Base-by-base conservation (phyloP, 108 stramenopile species). In the Cyclostephanos tholiformis region DNA sequence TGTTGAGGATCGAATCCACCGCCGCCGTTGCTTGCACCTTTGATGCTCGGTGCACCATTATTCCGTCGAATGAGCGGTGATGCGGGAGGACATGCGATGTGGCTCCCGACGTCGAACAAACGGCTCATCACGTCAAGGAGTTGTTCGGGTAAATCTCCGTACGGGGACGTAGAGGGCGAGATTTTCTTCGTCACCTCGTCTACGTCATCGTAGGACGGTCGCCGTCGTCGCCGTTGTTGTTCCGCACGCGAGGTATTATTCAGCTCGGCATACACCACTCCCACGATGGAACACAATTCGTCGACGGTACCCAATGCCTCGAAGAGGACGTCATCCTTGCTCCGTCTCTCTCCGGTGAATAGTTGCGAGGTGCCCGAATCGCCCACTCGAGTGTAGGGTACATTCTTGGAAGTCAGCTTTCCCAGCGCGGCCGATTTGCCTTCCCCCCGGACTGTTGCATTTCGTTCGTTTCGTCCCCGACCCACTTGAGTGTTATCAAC, bases 281-380 rank as follows among this genome's bases (percentile, higher is more conserved):
- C 94, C 2, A 90, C 89, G 29, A 88, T 62, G 43, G 84, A 82
- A 69, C 91, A 95, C 30, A 95, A 58, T 77, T 95, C 94, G 83
- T 95, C 94, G 2, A 92, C 90, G 4, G 89, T 88, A 12, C 94
- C 94, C 82, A 95, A 77, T 38, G 91, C 85, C 57, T 92, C 94
- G 75, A 95, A 92, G 16, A 86, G 65, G 29, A 46, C 51, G 72
- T 92, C 91, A 58, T 81, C 79, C 70, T 95, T 95, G 50, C 70
- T 81, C 36, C 91, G 86, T 35, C 91, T 80, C 69, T 91, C 94
- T 29, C 91, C 91, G 16, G 88, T 93, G 17, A 89, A 83, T 53
- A 92, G 77, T 71, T 82, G 77, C 9, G 91, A 90, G 6, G 85
- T 91, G 26, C 90, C 90, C 1, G 50, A 43, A 67, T 95, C 94